Percentiles rank a stretch among this genome's conserved stretches.
phyloP scores from a whole-genome alignment of 2,329 filamentous ascomycete species.

The Aspergillus melleus region DNA sequence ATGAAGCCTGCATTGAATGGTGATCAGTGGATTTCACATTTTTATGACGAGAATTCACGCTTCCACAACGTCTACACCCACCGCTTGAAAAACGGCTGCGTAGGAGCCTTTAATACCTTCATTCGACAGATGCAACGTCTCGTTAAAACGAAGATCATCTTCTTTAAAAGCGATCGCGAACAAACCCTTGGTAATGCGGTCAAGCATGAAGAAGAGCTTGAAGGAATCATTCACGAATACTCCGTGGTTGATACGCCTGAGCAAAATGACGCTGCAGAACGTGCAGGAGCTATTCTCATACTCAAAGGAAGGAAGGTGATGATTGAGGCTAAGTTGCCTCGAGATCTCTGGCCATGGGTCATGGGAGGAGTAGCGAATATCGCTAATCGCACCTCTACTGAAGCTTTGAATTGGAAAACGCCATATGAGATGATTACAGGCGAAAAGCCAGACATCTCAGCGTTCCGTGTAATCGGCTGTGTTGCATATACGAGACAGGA shows the following conservation, averaged over 20 bases:
- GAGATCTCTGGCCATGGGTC: not conserved
- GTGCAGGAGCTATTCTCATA: not conserved
- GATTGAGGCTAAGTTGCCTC: not conserved
- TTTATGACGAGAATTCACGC: not conserved
- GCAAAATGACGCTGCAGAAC: not conserved
- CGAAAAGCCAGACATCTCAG: not conserved
- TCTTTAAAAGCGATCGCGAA: not conserved
- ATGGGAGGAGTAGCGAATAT: not conserved
- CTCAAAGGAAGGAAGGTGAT: not conserved
- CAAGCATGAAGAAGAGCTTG: not conserved
- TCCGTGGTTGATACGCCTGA: not conserved
- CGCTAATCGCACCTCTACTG: not conserved
- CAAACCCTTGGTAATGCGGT: not conserved
- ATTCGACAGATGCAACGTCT: not conserved
- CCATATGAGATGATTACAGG: not conserved
- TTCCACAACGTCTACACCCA: not conserved
- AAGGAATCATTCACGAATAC: not conserved
- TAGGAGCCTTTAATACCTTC: not conserved
- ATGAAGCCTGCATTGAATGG: not conserved
- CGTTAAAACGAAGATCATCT: not conserved
- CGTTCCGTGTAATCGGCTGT: not conserved
- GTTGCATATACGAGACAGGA: not conserved
- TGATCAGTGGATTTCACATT: not conserved
- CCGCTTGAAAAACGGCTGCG: not conserved
- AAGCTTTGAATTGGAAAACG: not conserved